Base-by-base conservation (phyloP, 805 yeast genomes). In the Millerozyma miso region DNA sequence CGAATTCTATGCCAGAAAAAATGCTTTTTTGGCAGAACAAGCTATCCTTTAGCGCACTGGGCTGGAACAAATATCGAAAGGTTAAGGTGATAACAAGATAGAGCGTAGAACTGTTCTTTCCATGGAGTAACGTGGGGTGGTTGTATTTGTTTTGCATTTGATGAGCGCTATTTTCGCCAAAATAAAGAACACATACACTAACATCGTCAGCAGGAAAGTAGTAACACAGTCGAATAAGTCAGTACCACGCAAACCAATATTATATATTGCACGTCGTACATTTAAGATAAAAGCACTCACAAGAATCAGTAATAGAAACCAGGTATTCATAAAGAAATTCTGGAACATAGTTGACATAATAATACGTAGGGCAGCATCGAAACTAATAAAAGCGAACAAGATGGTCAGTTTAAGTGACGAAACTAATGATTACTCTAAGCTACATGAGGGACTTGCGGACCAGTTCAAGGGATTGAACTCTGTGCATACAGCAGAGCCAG, bases 391-490 rank as follows among this genome's bases (percentile, higher is more conserved):
- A 23, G 31, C 31, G 23, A 29, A 26, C 17, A 37, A 23, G 39
- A 37, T 37, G 39, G 16, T 31, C 7, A 31, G 23, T 29, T n/a
- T 26, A 37, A 35, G 14, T 19, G 31, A 38, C 16, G 43, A 37
- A 15, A 35, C 15, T 16, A 41, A 35, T 23, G 61, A 65, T 48
- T 63, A 60, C 49, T 33, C 54, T 20, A 31, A 37, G 13, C 51
- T 64, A 38, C 71, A 67, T 46, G 47, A 55, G 39, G 50, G 60
- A 4, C 69, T 90, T 53, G 82, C 97, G 23, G 45, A 76, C 32
- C 85, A 89, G 66, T 93, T 90, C 69, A 64, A 79, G 44, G 99
- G 99, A 44, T 74, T 83, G 44, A 88, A 90, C 64, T 76, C 93
- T 32, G 72, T 88, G 35, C 84, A 79, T 33, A 73, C 62, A 18